Conservation (phyloP, 441 rosid species). For the Pelargonium fulgidum region DNA sequence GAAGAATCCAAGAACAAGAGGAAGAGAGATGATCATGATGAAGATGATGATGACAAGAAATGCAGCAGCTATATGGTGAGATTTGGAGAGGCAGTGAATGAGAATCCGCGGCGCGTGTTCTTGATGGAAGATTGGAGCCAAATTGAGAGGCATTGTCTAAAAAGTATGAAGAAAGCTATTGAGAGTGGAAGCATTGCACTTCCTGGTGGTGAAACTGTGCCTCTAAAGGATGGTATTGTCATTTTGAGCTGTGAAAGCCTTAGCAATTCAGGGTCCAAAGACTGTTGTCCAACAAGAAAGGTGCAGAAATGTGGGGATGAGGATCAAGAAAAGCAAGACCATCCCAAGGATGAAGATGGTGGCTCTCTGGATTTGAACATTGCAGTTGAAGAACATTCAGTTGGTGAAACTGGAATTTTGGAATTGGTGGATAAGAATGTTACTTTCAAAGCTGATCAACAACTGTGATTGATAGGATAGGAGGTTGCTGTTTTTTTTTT, state of each 20-base stretch:
- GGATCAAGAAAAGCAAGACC: constrained; percentile 7
- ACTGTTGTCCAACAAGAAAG: constrained; percentile 29
- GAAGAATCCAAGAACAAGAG: constrained; percentile 30
- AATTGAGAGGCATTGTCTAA: constrained; percentile 28
- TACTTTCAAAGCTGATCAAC: constrained; percentile 36
- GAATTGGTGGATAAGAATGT: constrained; percentile 39
- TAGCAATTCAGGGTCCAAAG: constrained; percentile 22
- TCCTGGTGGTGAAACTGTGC: constrained; percentile 41
- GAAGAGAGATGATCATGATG: neutral
- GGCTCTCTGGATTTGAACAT: constrained; percentile 53
- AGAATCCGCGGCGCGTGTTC: constrained; percentile 62
- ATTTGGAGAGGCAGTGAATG: constrained; percentile 49
- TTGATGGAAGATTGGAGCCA: constrained; percentile 51
- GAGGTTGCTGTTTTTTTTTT: neutral
- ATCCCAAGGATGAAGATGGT: constrained; percentile 6
- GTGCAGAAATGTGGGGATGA: constrained; percentile 14
- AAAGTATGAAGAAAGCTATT: constrained; percentile 39
- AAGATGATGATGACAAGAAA: constrained; percentile 37
- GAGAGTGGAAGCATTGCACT: constrained; percentile 36
- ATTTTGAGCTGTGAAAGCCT: constrained; percentile 44
- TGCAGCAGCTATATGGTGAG: constrained; percentile 35
- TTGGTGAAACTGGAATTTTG: constrained; percentile 27
- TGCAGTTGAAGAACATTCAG: constrained; percentile 34
- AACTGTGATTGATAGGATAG: constrained; percentile 7
- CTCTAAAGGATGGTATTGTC: constrained; percentile 53